Conservation (phyloP, 805 yeast species). For the Yueomyces sinensis region DNA sequence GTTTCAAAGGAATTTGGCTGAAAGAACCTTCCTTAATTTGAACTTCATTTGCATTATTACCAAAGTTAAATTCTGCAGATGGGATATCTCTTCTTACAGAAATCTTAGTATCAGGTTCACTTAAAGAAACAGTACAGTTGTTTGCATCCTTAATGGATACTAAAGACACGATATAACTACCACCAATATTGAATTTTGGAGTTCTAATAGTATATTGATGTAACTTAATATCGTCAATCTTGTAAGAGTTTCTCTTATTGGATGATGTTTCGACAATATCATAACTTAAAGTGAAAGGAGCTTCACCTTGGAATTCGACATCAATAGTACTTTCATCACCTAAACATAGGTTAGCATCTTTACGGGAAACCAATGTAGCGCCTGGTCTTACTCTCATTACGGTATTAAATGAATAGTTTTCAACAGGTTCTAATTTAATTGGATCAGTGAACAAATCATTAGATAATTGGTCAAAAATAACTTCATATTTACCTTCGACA, state of each 20-base stretch:
- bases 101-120: conserved; percentile 50
- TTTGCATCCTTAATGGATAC: conserved; percentile 60
- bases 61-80: conserved; percentile 31
- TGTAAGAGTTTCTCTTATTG: conserved; percentile 32
- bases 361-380: conserved; percentile 26
- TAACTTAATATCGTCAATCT: conserved; percentile 28
- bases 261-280: conserved; percentile 47
- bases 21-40: conserved; percentile 50
- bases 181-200: conserved; percentile 49
- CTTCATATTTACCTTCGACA: conserved; percentile 67
- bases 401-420: conserved; percentile 45
- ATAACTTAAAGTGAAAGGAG: conserved; percentile 64
- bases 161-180: conserved; percentile 54
- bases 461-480: conserved; percentile 49
- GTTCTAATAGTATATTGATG: conserved; percentile 34
- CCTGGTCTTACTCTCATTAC: conserved; percentile 61
- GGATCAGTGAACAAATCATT: conserved; percentile 49
- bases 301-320: conserved; percentile 58
- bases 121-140: conserved; percentile 62
- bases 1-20: conserved; percentile 43
- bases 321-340: conserved; percentile 36
- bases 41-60: conserved; percentile 22
- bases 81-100: conserved; percentile 64
- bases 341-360: conserved; percentile 28
- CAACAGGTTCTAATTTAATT: conserved; percentile 22